Base-by-base conservation (phyloP, 371 early-diverging fungal genomes). In the Rhizomucor miehei region DNA sequence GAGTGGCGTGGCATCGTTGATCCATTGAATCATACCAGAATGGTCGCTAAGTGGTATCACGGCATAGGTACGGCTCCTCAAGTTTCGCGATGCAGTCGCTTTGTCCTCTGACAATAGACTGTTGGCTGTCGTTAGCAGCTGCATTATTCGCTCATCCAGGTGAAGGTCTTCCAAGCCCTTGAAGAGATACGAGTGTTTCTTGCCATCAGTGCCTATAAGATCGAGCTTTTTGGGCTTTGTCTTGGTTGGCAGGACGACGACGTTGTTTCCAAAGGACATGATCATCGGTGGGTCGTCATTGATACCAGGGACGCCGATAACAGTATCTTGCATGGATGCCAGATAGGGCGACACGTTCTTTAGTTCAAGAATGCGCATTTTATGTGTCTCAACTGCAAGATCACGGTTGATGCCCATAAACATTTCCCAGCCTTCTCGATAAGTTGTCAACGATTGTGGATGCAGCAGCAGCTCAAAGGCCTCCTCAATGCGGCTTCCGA, bases 1-100 rank as follows among this genome's bases (percentile, higher is more conserved):
- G 48, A 90, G 55, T 23, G 91, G 89, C 0, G 79, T 79, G 1
- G 97, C 88, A 60, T 89, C 85, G 25, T 93, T 86, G 3, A 99
- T 92, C 97, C 94, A 99, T 66, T 99, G 93, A 50, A 99, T 89
- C 85, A 99, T 89, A 6, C 99, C 99, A n/a, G 87, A 88, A 39
- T 88, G 86, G 54, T 89, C 84, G 35, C 91, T 91, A 19, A 99
- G 78, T 0, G 99, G 99, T 17, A 99, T 87, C 0, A 99, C 99
- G 21, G 88, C 78, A 75, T 98, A 99, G 3, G 87, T 85, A 11
- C 94, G 70, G 0, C 94, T 85, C 20, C 71, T 67, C 54, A 94
- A 62, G 3, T 75, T 63, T 17, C 80, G 68, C 3, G 57, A 36
- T n/a, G 74, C 57, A 1, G 80, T 66, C 4, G 69, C 65, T 51